Percentiles rank a stretch among this genome's conserved stretches.
Conservation (phyloP, 768 basidiomycete genomes). For the Tulasnella sp. region DNA sequence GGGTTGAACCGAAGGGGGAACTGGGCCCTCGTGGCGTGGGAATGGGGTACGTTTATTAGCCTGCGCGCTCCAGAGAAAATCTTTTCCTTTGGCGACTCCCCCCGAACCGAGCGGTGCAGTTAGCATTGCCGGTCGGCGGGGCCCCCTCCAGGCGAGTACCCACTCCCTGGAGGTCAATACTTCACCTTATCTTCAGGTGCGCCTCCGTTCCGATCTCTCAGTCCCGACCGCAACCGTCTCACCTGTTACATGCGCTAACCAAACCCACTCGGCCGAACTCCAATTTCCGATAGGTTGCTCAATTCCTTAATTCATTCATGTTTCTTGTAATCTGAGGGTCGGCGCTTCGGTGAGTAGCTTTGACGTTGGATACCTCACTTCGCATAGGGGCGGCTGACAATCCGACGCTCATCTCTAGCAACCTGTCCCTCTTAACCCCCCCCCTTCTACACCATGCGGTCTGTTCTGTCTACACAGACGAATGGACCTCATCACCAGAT, state of each 20-base stretch:
- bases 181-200: not conserved
- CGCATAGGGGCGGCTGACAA: not conserved
- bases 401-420: not conserved
- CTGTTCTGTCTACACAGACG: no score
- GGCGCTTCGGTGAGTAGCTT: not conserved
- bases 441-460: not conserved
- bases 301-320: no score
- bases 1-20: not conserved
- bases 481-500: no score
- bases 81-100: not conserved
- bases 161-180: not conserved
- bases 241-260: not conserved
- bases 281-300: not conserved
- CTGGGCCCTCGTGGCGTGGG: not conserved
- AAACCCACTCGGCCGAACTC: not conserved
- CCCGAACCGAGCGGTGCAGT: not conserved
- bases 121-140: not conserved
- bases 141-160: not conserved
- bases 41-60: not conserved
- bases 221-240: not conserved
- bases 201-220: not conserved
- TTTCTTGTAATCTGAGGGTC: not conserved
- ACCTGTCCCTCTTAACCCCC: not conserved
- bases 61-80: not conserved
- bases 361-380: not conserved